phyloP scores from a whole-genome alignment of 2,329 filamentous ascomycete genomes.

The Fusarium torreyae region DNA sequence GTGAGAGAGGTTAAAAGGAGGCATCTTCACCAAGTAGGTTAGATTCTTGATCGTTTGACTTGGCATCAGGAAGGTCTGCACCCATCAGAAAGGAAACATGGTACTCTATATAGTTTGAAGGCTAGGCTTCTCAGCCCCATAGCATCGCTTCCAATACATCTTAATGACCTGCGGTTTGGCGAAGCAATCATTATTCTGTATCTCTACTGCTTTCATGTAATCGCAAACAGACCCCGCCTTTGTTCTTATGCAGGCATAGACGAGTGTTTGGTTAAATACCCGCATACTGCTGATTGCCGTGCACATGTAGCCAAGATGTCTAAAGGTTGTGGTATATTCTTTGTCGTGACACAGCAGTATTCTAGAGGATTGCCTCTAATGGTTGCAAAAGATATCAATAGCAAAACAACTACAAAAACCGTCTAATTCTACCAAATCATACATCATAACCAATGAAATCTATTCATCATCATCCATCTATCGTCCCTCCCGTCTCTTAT shows the following conservation, averaged over 20 bases:
- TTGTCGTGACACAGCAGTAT: conserved; percentile 25
- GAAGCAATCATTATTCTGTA: conserved; percentile 10
- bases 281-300: conserved; percentile 11
- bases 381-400: conserved; percentile 6
- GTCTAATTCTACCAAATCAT: conserved; percentile 4
- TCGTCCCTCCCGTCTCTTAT: conserved; percentile 20
- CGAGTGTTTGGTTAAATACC: conserved; percentile 27
- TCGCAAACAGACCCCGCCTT: conserved; percentile 1
- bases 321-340: not conserved
- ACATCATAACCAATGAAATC: conserved; percentile 13
- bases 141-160: not conserved
- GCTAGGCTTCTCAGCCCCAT: no score
- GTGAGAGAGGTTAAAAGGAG: conserved; percentile 8
- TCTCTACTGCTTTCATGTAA: not conserved
- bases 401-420: not conserved
- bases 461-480: not conserved
- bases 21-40: conserved; percentile 7
- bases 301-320: not conserved
- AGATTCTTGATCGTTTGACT: not conserved
- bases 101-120: not conserved
- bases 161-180: not conserved
- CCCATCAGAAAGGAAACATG: no score
- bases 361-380: conserved; percentile 27
- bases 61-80: not conserved
- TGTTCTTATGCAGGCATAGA: conserved; percentile 1